Evolutionary conservation across 495 filamentous ascomycete species (phyloP), one percentile per base, ranked within the genome.

Genomic region (Xylaria telfairii): DNA sequence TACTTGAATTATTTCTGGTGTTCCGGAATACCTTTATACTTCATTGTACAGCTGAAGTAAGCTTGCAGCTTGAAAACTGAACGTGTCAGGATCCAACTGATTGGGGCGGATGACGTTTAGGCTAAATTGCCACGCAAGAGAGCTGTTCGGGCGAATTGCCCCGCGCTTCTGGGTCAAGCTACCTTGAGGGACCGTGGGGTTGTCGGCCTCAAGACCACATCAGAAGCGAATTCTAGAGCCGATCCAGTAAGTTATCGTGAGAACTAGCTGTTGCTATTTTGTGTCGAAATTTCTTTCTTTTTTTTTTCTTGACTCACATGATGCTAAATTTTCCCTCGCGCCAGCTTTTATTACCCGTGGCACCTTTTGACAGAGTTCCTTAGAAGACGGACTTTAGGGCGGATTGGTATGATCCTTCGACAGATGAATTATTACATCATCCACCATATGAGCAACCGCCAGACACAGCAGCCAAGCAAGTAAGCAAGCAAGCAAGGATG

Each of bases 401-500:
- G n/a, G n/a, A n/a, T n/a, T n/a, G n/a, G n/a, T n/a, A 28, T 24
- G 5, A 39, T 37, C n/a, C 57, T 41, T 28, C 5, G 5, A 41
- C n/a, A n/a, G n/a, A 42, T 10, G 3, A 42, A 3, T 3, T 24
- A 61, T 62, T 62, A 21, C 59, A 37, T 62, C 59, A 57, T 34
- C 42, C 57, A 41, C 10, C 4, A 41, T 42, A 21, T 41, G 42
- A n/a, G n/a, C n/a, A n/a, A n/a, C n/a, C n/a, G n/a, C n/a, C n/a
- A n/a, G n/a, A n/a, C n/a, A n/a, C n/a, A n/a, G n/a, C 10, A 44
- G 57, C 13, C 49, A 28, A 39, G 57, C 37, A n/a, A 41, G 59
- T n/a, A 17, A 62, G n/a, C 2, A 68, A 59, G 32, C n/a, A 51
- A 65, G 74, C 67, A 69, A 79, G 68, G 66, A 87, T 87, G 85